Evolutionary conservation across 179 eudicot genomes (phyloP).

Genomic region (Dionaea muscipula): DNA sequence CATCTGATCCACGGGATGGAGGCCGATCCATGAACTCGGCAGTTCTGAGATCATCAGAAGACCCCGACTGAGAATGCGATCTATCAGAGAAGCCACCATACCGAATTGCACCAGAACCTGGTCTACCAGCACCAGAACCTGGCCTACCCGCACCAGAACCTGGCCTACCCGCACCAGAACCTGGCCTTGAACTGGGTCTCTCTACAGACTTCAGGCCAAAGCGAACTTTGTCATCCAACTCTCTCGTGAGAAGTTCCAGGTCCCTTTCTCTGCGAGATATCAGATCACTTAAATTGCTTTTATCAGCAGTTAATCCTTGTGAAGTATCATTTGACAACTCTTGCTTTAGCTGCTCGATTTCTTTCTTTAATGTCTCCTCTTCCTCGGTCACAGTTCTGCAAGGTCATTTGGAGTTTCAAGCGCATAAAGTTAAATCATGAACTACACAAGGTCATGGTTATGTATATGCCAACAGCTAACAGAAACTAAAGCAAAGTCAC

Average conservation of each 20-base stretch:
- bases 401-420: slow-evolving; percentile 3
- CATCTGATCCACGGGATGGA: slow-evolving; percentile 65
- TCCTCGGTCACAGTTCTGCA: slow-evolving; percentile 73
- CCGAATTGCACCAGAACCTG: slow-evolving; percentile 13
- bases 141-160: slow-evolving; percentile 19
- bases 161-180: slow-evolving; percentile 15
- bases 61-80: slow-evolving; percentile 60
- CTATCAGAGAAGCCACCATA: slow-evolving; percentile 21
- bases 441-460: too few relatives aligned
- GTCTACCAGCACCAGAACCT: slow-evolving; percentile 14
- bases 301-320: slow-evolving; percentile 20
- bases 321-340: slow-evolving; percentile 17
- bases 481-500: too few relatives aligned
- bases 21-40: slow-evolving; percentile 47
- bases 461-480: too few relatives aligned
- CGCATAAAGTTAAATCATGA: too few relatives aligned
- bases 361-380: slow-evolving; percentile 66
- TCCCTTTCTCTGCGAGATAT: slow-evolving; percentile 40
- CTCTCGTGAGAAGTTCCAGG: slow-evolving; percentile 43
- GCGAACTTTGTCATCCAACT: slow-evolving; percentile 70
- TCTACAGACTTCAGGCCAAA: slow-evolving; percentile 47
- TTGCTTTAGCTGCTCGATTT: slow-evolving; percentile 48
- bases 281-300: slow-evolving; percentile 15
- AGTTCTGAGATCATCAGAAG: slow-evolving; percentile 25
- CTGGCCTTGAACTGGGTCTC: slow-evolving; percentile 33